These are phyloP conservation scores for Blumeria graminis DNA, from an alignment of 2,329 filamentous ascomycete species.

Conservation along the genomic window DNA sequence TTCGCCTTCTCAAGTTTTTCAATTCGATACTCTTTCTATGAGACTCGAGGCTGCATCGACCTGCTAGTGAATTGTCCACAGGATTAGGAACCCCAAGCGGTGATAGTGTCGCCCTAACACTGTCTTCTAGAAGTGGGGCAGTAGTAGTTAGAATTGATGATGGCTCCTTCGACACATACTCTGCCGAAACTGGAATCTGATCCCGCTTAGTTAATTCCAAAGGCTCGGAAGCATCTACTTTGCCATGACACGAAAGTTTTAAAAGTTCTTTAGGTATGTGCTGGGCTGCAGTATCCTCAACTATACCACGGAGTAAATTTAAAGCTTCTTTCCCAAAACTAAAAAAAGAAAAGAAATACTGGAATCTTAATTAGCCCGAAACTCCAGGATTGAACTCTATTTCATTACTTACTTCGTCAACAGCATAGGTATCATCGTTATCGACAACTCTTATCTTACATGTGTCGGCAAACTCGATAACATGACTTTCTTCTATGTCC, in stretches of 20 bases:
- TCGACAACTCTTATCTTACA: conserved; percentile 85
- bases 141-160: conserved; percentile 9
- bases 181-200: background rate
- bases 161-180: conserved; percentile 7
- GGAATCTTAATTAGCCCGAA: conserved; percentile 9
- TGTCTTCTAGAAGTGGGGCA: conserved; percentile 21
- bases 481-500: conserved; percentile 76
- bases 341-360: conserved; percentile 97
- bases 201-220: conserved; percentile 7
- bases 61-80: too few relatives aligned
- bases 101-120: conserved; percentile 35
- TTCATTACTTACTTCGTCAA: conserved; percentile 49
- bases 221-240: conserved; percentile 5
- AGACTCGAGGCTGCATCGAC: conserved; percentile 27
- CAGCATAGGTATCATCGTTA: conserved; percentile 79
- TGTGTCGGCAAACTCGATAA: conserved; percentile 79
- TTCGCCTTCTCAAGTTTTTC: conserved; percentile 18
- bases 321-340: conserved; percentile 65
- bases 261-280: conserved; percentile 14
- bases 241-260: background rate
- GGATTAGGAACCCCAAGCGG: conserved; percentile 25
- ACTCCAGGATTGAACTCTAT: background rate
- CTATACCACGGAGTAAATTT: conserved; percentile 34
- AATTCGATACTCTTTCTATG: conserved; percentile 26
- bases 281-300: conserved; percentile 15